Conservation (phyloP, 352 stramenopile genomes). For the Globisporangium perplexum region DNA sequence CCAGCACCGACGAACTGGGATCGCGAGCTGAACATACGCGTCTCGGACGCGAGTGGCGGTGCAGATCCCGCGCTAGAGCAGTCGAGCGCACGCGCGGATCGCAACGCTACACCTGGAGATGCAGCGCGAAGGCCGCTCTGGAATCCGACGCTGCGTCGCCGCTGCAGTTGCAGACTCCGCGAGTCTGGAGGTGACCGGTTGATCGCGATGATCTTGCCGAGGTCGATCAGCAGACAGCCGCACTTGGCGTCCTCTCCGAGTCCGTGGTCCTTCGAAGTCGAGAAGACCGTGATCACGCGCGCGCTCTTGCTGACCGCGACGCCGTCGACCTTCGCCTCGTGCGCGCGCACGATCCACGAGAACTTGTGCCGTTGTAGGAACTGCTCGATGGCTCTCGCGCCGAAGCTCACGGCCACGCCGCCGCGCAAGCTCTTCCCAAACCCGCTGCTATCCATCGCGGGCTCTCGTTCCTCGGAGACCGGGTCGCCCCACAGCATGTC, state of each 20-base stretch:
- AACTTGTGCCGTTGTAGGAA: slow-evolving; percentile 59
- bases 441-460: slow-evolving; percentile 40
- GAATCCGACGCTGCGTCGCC: slow-evolving; percentile 20
- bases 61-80: too few relatives aligned
- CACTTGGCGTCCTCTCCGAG: slow-evolving; percentile 53
- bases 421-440: slow-evolving; percentile 49
- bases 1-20: too few relatives aligned
- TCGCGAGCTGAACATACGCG: too few relatives aligned
- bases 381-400: slow-evolving; percentile 44
- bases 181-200: slow-evolving; percentile 30
- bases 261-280: slow-evolving; percentile 67
- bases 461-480: slow-evolving; percentile 17
- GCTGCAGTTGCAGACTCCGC: slow-evolving; percentile 18
- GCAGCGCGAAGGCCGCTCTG: slow-evolving; percentile 1
- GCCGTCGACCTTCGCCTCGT: slow-evolving; percentile 86
- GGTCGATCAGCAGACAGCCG: slow-evolving; percentile 62
- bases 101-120: too few relatives aligned
- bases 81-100: too few relatives aligned
- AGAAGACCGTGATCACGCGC: slow-evolving; percentile 65
- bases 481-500: slow-evolving; percentile 68
- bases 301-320: slow-evolving; percentile 45
- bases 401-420: slow-evolving; percentile 71
- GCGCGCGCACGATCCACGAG: slow-evolving; percentile 62
- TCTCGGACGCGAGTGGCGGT: too few relatives aligned
- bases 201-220: slow-evolving; percentile 47